Conservation (phyloP, 1,284 basidiomycete species). For the Xanthoconium separans region DNA sequence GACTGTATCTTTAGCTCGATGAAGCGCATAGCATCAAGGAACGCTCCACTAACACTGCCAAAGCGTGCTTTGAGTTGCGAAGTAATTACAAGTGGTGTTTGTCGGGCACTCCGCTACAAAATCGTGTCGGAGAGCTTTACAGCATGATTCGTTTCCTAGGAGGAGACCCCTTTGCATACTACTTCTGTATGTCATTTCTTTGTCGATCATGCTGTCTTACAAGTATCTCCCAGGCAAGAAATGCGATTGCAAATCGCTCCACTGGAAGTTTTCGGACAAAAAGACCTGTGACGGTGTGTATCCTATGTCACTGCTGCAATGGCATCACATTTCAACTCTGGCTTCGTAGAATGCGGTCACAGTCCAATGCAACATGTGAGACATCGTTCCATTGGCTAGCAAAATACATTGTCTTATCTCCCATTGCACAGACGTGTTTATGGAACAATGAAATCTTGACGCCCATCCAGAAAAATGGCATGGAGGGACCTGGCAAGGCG, state of each 20-base stretch:
- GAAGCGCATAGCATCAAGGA: slow-evolving; percentile 99
- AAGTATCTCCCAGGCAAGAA: slow-evolving; percentile 56
- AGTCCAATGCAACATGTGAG: slow-evolving; percentile 91
- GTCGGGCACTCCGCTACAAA: slow-evolving; percentile 97
- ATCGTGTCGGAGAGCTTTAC: slow-evolving; percentile 97
- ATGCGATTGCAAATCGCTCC: slow-evolving; percentile 86
- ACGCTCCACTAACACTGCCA: slow-evolving; percentile 92
- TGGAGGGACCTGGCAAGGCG: slow-evolving; percentile 68
- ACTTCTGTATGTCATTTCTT: slow-evolving; percentile 72
- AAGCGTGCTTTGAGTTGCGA: slow-evolving; percentile 88
- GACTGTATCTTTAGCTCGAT: slow-evolving; percentile 62
- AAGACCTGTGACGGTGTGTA: slow-evolving; percentile 76
- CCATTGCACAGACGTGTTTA: slow-evolving; percentile 63
- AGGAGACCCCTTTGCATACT: slow-evolving; percentile 88
- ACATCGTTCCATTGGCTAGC: slow-evolving; percentile 7
- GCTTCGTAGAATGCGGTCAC: slow-evolving; percentile 75
- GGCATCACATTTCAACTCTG: not conserved
- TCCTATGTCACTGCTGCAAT: not conserved
- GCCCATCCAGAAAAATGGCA: slow-evolving; percentile 86
- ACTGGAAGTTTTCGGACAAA: slow-evolving; percentile 88
- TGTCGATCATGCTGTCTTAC: not conserved
- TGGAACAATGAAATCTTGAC: slow-evolving; percentile 95
- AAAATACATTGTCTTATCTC: slow-evolving; percentile 2
- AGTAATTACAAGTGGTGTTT: slow-evolving; percentile 92
- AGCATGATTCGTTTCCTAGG: slow-evolving; percentile 92